A percentile compares a stretch with the other conserved stretches of the same genome.
Conservation (phyloP, 164 flowering plant genomes). For the Magnolia officinalis region DNA sequence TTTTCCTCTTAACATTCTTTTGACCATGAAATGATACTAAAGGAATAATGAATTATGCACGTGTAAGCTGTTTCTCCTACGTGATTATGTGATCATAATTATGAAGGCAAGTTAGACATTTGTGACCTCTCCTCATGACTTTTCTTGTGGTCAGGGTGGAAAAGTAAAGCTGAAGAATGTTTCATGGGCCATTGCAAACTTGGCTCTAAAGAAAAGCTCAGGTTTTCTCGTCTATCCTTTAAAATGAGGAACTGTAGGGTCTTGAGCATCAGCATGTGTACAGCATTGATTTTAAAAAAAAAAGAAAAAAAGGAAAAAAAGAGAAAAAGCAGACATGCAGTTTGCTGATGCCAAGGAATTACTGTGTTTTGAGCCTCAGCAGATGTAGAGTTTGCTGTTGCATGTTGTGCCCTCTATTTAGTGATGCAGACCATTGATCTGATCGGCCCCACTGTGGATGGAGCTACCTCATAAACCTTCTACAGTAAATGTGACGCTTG, state of each 20-base stretch:
- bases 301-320: too few species aligned
- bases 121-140: slow-evolving; percentile 1
- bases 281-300: too few species aligned
- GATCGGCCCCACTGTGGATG: too few species aligned
- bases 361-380: too few species aligned
- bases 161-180: slow-evolving; percentile 80
- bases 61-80: neutral
- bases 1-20: slow-evolving; percentile 1
- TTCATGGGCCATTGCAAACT: slow-evolving; percentile 77
- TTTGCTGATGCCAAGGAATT: too few species aligned
- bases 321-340: too few species aligned
- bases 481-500: too few species aligned
- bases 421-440: too few species aligned
- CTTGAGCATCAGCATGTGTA: neutral
- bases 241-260: neutral
- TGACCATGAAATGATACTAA: neutral
- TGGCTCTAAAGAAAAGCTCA: slow-evolving; percentile 46
- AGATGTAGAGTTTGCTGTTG: too few species aligned
- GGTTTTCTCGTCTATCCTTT: slow-evolving; percentile 30
- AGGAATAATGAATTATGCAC: neutral
- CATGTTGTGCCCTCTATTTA: too few species aligned
- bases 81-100: neutral
- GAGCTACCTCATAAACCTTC: too few species aligned
- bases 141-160: slow-evolving; percentile 34
- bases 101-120: neutral